Base-by-base conservation (phyloP, 75 land plant species). In the Cryptomeria japonica region DNA sequence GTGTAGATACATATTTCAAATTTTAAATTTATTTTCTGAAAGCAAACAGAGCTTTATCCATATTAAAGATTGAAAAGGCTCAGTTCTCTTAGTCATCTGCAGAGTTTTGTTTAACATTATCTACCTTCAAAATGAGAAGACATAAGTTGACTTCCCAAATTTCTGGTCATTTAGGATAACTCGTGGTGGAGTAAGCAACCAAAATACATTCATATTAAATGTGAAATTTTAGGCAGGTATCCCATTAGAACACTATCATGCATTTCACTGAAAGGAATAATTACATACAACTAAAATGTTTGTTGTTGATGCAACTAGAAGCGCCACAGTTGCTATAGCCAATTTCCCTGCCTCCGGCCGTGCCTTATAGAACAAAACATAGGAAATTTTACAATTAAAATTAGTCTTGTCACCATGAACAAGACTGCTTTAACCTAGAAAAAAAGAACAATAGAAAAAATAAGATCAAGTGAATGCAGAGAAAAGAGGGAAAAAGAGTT, bases 281-380 rank as follows among this genome's bases (percentile, higher is more conserved):
- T 44, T 64, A 89, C 94, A 55, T 94, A 98, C 99, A 91, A 98
- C 92, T 87, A 98, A 64, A 38, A 98, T 93, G 68, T 94, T 97
- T 4, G 97, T 87, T 61, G 94, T 89, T 14, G 99, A 97, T 79
- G 97, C 95, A 42, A 98, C 88, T 80, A 97, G 80, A 36, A 98
- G 89, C 61, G 99, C 99, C 86, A 96, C 55, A n/a, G 97, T 96
- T 31, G 95, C 99, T 86, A 98, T 5, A 36, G 92, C 79, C 77
- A 98, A 87, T 78, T 92, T 94, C 80, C 91, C 91, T 34, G 99
- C 92, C 58, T 98, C 99, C 37, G 99, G 97, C 87, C 92, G 92
- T 86, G 99, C 99, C 99, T 98, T 86, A 22, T 42, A 86, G n/a
- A 18, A 1, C n/a, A 44, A 80, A 72, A 72, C 42, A 68, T 42